Base-by-base conservation (phyloP, 2,329 filamentous ascomycete species). In the Allantophomopsis lycopodina region DNA sequence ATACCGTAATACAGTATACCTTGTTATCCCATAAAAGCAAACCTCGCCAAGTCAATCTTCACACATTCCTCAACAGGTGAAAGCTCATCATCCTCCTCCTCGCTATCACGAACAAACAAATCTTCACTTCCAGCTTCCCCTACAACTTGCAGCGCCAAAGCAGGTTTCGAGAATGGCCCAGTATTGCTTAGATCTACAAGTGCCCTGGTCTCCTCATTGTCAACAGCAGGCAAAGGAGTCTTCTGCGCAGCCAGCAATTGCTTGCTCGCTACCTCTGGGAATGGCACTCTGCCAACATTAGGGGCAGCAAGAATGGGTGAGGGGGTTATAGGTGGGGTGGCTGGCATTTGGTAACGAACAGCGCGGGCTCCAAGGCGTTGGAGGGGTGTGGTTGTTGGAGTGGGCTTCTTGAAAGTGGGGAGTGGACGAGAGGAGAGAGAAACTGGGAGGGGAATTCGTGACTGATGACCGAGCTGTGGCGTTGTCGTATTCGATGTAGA, bases 191-290 rank as follows among this genome's bases (percentile, higher is more conserved):
- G 23, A 12, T 36, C 15, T 38, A 30, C 20, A 15, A 30, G 16
- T 5, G 11, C 6, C 8, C n/a, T 11, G 21, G n/a, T 15, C n/a
- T 11, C 21, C 8, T 17, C 23, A 10, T 51, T 42, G 36, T 51
- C 40, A 32, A 47, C 14, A 50, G 44, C 16, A 41, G 52, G 47
- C 48, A 60, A 47, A 55, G 54, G 35, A 53, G 64, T 43, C 46
- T 57, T 40, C 57, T 62, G 38, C 50, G 60, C 45, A 46, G 55
- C 36, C 60, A 53, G 15, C 38, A 20, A 33, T 16, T 6, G 14
- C 14, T n/a, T n/a, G 20, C 8, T 36, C 12, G 30, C 40, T 7
- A 52, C 48, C 33, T 56, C 52, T 2, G 50, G 51, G 17, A 55
- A 55, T 16, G 50, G 46, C 2, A 50, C 36, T 23, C 37, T 40